Base-by-base conservation (phyloP, 2,329 filamentous ascomycete species). In the Aspergillus candidus region DNA sequence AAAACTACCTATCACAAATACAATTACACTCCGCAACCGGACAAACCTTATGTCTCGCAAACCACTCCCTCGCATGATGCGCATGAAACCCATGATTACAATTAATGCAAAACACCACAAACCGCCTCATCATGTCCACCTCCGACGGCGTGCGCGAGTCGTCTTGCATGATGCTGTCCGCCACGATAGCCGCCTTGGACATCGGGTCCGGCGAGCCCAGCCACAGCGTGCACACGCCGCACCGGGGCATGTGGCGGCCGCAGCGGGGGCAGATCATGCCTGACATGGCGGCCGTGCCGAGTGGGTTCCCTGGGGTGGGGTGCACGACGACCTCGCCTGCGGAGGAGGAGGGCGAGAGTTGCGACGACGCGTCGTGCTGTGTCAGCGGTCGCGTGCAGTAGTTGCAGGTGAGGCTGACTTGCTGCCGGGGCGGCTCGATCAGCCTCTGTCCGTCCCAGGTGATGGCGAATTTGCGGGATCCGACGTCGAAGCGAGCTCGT, bases 1-100 rank as follows among this genome's bases (percentile, higher is more conserved):
- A 11, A 41, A 32, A 12, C 35, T 4, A n/a, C 35, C 65, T 61
- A 56, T 67, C 65, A 46, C 66, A 69, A 45, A 68, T 62, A 52
- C 66, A 69, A 38, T 52, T 65, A 46, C 66, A 69, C 37, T 69
- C 66, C 5, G 66, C 60, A 13, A 69, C 66, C 1, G 66, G 65
- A 49, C 67, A 69, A 8, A 68, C 58, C 38, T 58, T 62, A 47
- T 68, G 66, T 22, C 55, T 59, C 34, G 48, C 54, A 44, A 83
- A 84, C 80, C 80, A 84, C 48, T 75, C 72, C 51, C 72, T 65
- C 10, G 80, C 80, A 68, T 83, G 80, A 60, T 79, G 69, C 3
- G 76, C 78, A 66, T 84, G 80, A 52, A 77, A 81, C 1, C 78
- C 79, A 66, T 84, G 80, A 52, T 76, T 77, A 58, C 80, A 84